Evolutionary conservation across 208 protist species (phyloP).

Genomic region (Wallacemonas sp.): DNA sequence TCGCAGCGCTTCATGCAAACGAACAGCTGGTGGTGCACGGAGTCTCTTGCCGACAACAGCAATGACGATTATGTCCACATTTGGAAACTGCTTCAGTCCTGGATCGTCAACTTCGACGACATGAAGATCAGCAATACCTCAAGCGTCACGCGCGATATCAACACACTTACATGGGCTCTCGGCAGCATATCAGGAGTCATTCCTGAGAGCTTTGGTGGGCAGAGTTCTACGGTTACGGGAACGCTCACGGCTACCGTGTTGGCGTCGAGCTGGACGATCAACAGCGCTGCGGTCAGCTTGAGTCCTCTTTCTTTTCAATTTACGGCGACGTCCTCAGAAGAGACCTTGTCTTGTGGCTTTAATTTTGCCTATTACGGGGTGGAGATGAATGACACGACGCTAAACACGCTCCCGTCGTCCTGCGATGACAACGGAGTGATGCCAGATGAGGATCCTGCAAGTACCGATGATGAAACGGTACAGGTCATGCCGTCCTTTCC

Average conservation of each 20-base stretch:
- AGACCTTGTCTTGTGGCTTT: conserved; percentile 22
- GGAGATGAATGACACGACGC: conserved; percentile 6
- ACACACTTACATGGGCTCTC: neutral
- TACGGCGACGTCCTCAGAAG: neutral
- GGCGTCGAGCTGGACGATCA: conserved; percentile 12
- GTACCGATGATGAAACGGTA: conserved; percentile 7
- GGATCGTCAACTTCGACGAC: neutral
- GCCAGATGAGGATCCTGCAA: neutral
- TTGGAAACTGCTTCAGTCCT: neutral
- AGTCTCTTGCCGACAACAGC: neutral
- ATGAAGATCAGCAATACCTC: neutral
- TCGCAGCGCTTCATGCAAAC: conserved; percentile 2
- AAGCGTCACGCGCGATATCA: conserved; percentile 17
- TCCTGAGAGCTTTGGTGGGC: conserved; percentile 20
- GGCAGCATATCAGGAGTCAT: neutral
- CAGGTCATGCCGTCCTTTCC: conserved; percentile 39
- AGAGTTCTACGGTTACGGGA: conserved; percentile 4
- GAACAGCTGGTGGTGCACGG: neutral
- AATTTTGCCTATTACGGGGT: conserved; percentile 27
- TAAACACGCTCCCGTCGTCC: neutral
- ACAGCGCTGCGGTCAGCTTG: conserved; percentile 6
- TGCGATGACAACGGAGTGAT: neutral
- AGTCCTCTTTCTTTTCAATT: conserved; percentile 19
- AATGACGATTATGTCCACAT: conserved; percentile 5
- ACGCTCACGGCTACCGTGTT: neutral